Conservation (phyloP, 176 grass and related monocot species). For the maize (Zea mays) region DNA sequence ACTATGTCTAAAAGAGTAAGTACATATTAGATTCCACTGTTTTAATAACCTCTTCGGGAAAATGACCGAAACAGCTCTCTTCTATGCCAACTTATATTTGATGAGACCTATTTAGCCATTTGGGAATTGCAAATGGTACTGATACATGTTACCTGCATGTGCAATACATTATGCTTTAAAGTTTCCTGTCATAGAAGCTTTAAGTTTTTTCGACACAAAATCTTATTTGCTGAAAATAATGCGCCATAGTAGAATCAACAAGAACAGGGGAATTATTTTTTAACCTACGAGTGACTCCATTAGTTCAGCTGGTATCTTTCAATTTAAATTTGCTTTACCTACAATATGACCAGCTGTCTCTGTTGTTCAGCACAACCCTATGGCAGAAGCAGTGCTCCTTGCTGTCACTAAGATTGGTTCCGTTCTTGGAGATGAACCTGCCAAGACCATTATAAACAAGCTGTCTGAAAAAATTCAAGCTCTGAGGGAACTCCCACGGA, state of each 20-base stretch:
- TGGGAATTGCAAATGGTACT: neutral
- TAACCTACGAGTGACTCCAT: neutral
- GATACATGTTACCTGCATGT: neutral
- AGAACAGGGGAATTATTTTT: neutral
- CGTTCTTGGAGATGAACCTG: neutral
- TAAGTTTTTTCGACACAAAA: neutral
- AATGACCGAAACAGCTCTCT: neutral
- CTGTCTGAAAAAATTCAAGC: conserved; percentile 33
- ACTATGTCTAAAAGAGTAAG: neutral
- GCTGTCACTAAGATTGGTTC: conserved; percentile 20
- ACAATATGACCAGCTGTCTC: neutral
- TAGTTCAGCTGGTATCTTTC: neutral
- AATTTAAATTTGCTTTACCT: neutral
- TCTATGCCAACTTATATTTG: neutral
- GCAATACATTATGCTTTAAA: neutral
- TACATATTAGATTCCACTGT: neutral
- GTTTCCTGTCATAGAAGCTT: neutral
- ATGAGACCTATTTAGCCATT: neutral
- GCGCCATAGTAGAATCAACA: neutral
- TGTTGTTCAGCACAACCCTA: conserved; percentile 28
- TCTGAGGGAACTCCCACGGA: conserved; percentile 24
- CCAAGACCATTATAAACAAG: conserved; percentile 3
- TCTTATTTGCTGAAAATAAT: neutral
- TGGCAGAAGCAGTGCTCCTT: conserved; percentile 40
- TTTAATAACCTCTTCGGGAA: neutral